Base-by-base conservation (phyloP, 2,329 filamentous ascomycete genomes). In the Fusarium anguioides region DNA sequence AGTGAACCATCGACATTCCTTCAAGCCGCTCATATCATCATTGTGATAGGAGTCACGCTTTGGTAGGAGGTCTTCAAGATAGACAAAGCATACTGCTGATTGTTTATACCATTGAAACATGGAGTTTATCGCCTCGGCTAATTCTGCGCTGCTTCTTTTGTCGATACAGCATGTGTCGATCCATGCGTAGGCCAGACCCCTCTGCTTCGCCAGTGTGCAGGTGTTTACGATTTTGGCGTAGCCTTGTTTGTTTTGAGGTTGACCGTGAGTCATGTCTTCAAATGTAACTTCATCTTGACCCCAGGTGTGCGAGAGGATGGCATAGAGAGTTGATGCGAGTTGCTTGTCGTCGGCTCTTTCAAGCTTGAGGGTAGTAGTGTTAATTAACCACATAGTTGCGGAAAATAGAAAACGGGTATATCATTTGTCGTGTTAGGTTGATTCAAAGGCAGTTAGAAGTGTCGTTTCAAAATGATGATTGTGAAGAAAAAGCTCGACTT, bases 21-120 rank as follows among this genome's bases (percentile, higher is more conserved):
- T 10, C 5, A 60, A 14, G 1, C 9, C 42, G 2, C 4, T 4
- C 4, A 49, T 1, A 8, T 53, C 36, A 5, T 39, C 17, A 0
- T 4, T 3, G 0, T 6, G 7, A 1, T 6, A n/a, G n/a, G n/a
- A n/a, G n/a, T n/a, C 6, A 1, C 2, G 6, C 1, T n/a, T 12
- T 3, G 29, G 0, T 1, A 21, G 3, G 5, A 60, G 8, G 5
- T 60, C 57, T 17, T 60, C 31, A 6, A 60, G 57, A 3, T 60
- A 6, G 2, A 42, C 26, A 12, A 60, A 60, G 14, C 57, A 60
- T 2, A 60, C 5, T 3, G 9, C 7, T 2, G 57, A 40, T 0
- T 29, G 3, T 5, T 27, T 60, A 0, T 60, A 60, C 57, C 57
- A 60, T 3, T 20, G 50, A 6, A 60, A 60, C 57, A 60, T 60